Percentiles rank a stretch among this genome's conserved stretches.
These are phyloP conservation scores for Lactarius vividus DNA, from an alignment of 768 basidiomycete species.

Conservation along the genomic window DNA sequence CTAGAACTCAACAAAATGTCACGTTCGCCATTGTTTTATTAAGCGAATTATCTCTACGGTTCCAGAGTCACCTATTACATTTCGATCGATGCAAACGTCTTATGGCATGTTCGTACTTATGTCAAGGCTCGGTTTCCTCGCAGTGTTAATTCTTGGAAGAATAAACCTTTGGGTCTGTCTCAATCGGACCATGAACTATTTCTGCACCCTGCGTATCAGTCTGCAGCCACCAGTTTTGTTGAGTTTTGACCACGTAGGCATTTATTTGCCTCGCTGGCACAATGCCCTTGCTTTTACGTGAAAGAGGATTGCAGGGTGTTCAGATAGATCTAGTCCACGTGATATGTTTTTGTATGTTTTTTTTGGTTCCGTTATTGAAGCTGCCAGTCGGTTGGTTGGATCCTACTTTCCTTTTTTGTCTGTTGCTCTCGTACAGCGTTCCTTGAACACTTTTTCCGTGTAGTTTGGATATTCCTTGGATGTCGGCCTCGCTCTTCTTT, in stretches of 20 bases:
- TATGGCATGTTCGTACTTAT: neutral
- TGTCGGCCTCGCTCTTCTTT: constrained; percentile 19
- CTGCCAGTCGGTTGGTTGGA: neutral
- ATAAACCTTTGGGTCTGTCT: too few relatives aligned
- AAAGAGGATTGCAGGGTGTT: too few relatives aligned
- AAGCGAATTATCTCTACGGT: neutral
- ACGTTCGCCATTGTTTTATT: too few relatives aligned
- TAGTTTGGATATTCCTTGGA: constrained; percentile 17
- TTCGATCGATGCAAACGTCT: neutral
- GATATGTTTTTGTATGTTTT: constrained; percentile 1
- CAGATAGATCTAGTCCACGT: constrained; percentile 9
- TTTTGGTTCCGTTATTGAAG: constrained; percentile 13
- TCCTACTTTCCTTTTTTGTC: constrained; percentile 20
- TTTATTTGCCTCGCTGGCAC: too few relatives aligned
- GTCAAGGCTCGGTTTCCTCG: neutral
- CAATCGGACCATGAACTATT: too few relatives aligned
- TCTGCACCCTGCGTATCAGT: too few relatives aligned
- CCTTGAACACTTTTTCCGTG: constrained; percentile 21
- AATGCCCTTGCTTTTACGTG: too few relatives aligned
- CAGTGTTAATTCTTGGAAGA: too few relatives aligned
- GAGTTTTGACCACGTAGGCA: too few relatives aligned
- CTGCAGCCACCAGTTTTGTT: too few relatives aligned
- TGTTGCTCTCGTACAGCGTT: constrained; percentile 14
- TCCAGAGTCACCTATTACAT: neutral
- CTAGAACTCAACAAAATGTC: too few relatives aligned